Percentiles rank a stretch among this genome's conserved stretches.
These are phyloP conservation scores for Paraphaeosphaeria sporulosa DNA, from an alignment of 2,329 filamentous ascomycete genomes.

Conservation along the genomic window DNA sequence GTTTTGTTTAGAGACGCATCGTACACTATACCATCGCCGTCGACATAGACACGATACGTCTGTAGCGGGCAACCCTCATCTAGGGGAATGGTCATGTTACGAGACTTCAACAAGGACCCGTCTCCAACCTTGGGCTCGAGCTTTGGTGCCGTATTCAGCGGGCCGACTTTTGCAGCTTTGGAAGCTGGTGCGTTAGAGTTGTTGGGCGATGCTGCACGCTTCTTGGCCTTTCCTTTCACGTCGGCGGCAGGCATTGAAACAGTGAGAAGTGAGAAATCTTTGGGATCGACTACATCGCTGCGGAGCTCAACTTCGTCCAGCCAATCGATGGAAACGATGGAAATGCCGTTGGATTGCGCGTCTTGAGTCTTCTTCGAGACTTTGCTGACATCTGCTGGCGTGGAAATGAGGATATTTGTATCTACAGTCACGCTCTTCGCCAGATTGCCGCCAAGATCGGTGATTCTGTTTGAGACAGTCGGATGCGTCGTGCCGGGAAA, in stretches of 20 bases:
- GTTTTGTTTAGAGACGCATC: constrained; percentile 84
- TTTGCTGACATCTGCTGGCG: constrained; percentile 60
- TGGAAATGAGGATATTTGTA: constrained; percentile 66
- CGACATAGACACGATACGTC: constrained; percentile 67
- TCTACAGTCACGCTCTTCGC: constrained; percentile 58
- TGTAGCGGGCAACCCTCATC: constrained; percentile 53
- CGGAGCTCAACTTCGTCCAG: constrained; percentile 62
- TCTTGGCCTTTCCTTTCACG: constrained; percentile 35
- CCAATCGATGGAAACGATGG: constrained; percentile 69
- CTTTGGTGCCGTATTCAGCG: constrained; percentile 24
- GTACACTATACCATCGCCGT: constrained; percentile 71
- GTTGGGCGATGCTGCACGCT: constrained; percentile 39
- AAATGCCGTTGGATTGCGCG: constrained; percentile 57
- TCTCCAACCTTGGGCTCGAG: constrained; percentile 50
- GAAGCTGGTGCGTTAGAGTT: constrained; percentile 20
- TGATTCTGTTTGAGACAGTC: constrained; percentile 57
- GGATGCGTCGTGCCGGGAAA: constrained; percentile 64
- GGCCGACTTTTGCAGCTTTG: constrained; percentile 29
- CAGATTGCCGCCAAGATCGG: constrained; percentile 59
- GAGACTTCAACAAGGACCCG: constrained; percentile 54
- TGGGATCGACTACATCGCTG: constrained; percentile 50
- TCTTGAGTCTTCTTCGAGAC: constrained; percentile 61
- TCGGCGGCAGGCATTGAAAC: constrained; percentile 13
- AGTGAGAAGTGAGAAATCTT: constrained; percentile 43
- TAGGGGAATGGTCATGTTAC: constrained; percentile 54